Conservation (phyloP, 345 rosid genomes). For the Lumnitzera littorea region DNA sequence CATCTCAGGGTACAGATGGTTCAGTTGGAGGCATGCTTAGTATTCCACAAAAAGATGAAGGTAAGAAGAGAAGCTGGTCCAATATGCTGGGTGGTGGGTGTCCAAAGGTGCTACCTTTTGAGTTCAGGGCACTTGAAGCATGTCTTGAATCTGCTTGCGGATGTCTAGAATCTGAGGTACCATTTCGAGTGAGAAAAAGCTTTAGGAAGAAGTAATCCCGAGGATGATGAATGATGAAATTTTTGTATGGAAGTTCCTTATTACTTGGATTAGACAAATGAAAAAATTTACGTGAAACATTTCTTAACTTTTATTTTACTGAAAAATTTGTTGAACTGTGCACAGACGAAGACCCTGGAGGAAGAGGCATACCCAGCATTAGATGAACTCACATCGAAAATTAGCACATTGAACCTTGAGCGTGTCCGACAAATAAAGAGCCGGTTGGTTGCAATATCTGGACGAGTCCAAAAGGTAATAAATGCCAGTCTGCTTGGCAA, state of each 20-base stretch:
- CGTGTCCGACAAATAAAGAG: constrained; percentile 75
- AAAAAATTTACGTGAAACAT: not conserved
- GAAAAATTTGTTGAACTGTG: not conserved
- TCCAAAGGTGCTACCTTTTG: constrained; percentile 50
- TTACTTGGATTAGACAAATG: not conserved
- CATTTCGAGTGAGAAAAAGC: not conserved
- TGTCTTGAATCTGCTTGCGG: constrained; percentile 70
- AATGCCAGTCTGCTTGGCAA: not conserved
- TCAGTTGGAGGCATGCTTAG: too few relatives aligned
- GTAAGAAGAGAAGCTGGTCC: not conserved
- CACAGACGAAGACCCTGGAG: constrained; percentile 53
- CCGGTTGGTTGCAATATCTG: constrained; percentile 59
- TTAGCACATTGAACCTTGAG: constrained; percentile 67
- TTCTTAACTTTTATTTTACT: too few relatives aligned
- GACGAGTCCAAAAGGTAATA: constrained; percentile 73
- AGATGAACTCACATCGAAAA: constrained; percentile 73
- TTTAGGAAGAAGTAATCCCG: not conserved
- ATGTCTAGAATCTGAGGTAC: constrained; percentile 70
- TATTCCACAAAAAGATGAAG: constrained; percentile 6
- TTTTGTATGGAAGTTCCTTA: not conserved
- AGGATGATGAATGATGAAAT: not conserved
- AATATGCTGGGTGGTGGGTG: constrained; percentile 5
- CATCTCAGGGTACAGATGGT: too few relatives aligned
- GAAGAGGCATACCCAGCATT: constrained; percentile 79
- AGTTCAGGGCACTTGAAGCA: constrained; percentile 69